Evolutionary conservation across 2,329 filamentous ascomycete genomes (phyloP).

Genomic region (Fusarium falciforme): DNA sequence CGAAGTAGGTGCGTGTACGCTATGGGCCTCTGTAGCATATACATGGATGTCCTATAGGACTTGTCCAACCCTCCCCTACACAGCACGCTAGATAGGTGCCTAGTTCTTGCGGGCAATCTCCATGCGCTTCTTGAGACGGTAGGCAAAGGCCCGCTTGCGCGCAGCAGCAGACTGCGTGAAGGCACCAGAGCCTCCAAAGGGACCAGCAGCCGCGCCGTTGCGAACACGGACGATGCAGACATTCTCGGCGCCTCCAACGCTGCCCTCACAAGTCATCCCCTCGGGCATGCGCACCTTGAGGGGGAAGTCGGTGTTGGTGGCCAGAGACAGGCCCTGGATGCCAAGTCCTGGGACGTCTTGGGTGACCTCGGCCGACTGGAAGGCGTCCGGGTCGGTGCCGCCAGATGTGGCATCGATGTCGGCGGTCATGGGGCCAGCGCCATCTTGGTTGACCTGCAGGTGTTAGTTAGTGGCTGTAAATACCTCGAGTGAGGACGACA

Average conservation of each 20-base stretch:
- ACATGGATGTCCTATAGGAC: not conserved
- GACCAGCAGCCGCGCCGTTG: constrained; percentile 71
- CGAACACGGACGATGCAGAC: constrained; percentile 75
- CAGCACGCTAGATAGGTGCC: not conserved
- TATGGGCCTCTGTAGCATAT: not conserved
- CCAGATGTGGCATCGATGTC: constrained; percentile 72
- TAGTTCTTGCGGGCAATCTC: constrained; percentile 43
- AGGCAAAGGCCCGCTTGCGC: constrained; percentile 72
- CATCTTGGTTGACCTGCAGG: constrained; percentile 75
- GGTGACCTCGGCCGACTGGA: constrained; percentile 68
- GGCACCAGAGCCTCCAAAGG: constrained; percentile 74
- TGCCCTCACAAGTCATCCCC: constrained; percentile 75
- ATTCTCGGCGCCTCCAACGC: constrained; percentile 67
- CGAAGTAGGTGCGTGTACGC: not conserved
- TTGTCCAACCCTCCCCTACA: not conserved
- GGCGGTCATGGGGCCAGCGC: constrained; percentile 72
- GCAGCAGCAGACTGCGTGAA: constrained; percentile 71
- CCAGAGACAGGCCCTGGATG: constrained; percentile 67
- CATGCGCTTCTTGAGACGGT: constrained; percentile 55
- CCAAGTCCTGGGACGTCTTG: constrained; percentile 70
- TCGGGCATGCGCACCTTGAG: constrained; percentile 72
- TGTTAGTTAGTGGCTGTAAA: constrained; percentile 9
- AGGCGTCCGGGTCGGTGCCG: constrained; percentile 69
- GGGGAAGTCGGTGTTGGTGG: constrained; percentile 72
- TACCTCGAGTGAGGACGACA: constrained; percentile 20